Evolutionary conservation across 192 early-diverging fungal genomes (phyloP).

Genomic region (Gryganskiella cystojenkinii): DNA sequence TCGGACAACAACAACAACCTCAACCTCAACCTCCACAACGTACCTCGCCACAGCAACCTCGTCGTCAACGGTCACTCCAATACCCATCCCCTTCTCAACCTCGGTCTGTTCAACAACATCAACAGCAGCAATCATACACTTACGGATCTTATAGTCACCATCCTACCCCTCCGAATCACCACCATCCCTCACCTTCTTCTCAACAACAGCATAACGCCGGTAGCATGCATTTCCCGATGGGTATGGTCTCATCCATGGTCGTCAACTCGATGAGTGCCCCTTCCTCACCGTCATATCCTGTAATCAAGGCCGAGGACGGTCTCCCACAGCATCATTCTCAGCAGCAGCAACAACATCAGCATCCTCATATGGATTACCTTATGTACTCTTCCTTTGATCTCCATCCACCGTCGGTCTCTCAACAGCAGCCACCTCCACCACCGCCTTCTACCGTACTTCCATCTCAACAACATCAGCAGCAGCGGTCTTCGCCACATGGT

Average conservation of each 20-base stretch:
- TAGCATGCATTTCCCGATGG: conserved; percentile 29
- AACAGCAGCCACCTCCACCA: conserved; percentile 9
- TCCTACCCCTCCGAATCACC: neutral
- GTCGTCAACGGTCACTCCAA: too few species aligned
- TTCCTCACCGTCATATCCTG: conserved; percentile 25
- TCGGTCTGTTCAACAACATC: conserved; percentile 3
- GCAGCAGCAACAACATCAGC: too few species aligned
- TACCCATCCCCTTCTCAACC: conserved; percentile 1
- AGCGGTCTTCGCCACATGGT: conserved; percentile 26
- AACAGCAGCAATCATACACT: conserved; percentile 1
- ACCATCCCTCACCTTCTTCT: conserved; percentile 1
- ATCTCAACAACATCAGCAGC: conserved; percentile 22
- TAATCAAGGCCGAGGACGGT: conserved; percentile 33
- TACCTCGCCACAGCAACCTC: neutral
- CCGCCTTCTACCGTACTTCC: neutral
- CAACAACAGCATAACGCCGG: conserved; percentile 24
- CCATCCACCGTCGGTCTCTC: neutral
- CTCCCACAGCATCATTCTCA: too few species aligned
- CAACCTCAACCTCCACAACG: conserved; percentile 5
- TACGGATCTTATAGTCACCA: neutral
- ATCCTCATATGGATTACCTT: conserved; percentile 10
- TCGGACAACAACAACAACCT: conserved; percentile 10
- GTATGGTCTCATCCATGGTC: conserved; percentile 34
- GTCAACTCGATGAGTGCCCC: conserved; percentile 20
- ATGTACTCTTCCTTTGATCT: conserved; percentile 31